Evolutionary conservation across 2,329 filamentous ascomycete species (phyloP), one percentile per base, ranked within the genome.

Genomic region (Delphinella strobiligena): DNA sequence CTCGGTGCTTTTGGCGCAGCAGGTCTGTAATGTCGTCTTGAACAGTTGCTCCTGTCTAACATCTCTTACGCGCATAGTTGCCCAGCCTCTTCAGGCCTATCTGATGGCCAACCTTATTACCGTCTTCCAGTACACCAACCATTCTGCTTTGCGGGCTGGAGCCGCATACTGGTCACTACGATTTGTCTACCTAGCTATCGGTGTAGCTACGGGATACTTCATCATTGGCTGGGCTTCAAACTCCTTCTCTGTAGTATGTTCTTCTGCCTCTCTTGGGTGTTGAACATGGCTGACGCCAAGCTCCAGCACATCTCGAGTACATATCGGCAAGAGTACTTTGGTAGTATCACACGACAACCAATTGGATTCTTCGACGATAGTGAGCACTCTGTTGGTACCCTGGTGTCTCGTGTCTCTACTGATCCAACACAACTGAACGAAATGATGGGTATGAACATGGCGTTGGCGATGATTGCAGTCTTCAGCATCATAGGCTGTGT

Each of bases 381-480:
- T 34, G 62, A 60, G 3, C 66, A 69, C 41, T 61, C 65, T 1
- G 56, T 58, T 2, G 67, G 66, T 2, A 60, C 59, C 3, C 49
- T 70, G 8, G 59, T 62, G 10, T 60, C 61, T 5, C 54, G 60
- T 3, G 50, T 69, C 3, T 57, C 64, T 1, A 61, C 61, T 8
- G 65, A 70, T 40, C 60, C 66, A 1, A 66, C 62, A n/a, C 61
- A 66, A 24, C 45, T 71, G 0, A 60, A 66, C 45, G 64, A 69
- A 37, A 45, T 69, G 3, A 47, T 69, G 9, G 65, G 67, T 0
- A 45, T 61, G 0, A 67, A 61, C 15, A 53, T 59, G 18, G 53
- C 50, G 9, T 55, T 60, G 9, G 58, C 72, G 3, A 67, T 80
- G 49, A 68, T 74, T 10, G 73, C 75, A 2, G 14, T 56, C 2